Conservation (phyloP, 169 alveolate species). For the Condylostoma magnum region DNA sequence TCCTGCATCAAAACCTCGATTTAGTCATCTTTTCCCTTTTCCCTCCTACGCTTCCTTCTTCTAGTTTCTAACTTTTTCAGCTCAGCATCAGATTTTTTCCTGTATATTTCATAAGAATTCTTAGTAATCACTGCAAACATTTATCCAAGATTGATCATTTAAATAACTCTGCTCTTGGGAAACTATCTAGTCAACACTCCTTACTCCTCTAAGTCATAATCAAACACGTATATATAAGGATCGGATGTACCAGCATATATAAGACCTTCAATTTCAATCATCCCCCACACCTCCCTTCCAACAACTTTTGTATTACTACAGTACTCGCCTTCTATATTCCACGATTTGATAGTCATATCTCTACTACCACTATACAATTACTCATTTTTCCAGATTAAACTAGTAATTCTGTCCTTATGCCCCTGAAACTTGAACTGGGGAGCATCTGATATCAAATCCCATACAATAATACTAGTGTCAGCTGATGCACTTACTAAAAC, state of each 20-base stretch:
- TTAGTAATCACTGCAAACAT: no score
- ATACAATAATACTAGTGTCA: constrained; percentile 62
- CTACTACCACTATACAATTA: constrained; percentile 46
- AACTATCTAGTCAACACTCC: neutral
- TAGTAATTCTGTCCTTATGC: constrained; percentile 61
- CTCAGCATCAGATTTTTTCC: no score
- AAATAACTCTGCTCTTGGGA: neutral
- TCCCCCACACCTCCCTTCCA: constrained; percentile 23
- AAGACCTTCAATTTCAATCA: neutral
- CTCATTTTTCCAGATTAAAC: constrained; percentile 21
- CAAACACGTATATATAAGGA: neutral
- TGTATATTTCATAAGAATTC: no score
- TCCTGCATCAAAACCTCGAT: no score
- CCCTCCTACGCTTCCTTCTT: no score
- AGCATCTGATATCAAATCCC: constrained; percentile 63
- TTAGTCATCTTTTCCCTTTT: no score
- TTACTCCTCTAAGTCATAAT: neutral
- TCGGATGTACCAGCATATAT: constrained; percentile 5
- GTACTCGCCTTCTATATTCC: constrained; percentile 49
- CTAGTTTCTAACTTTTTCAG: no score
- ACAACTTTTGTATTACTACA: constrained; percentile 19
- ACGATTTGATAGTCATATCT: constrained; percentile 61
- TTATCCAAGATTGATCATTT: no score
- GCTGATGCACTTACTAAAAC: constrained; percentile 43
- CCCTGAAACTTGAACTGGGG: constrained; percentile 36